Evolutionary conservation across 306 rosid species (phyloP).

Genomic region (Vicia sativa): DNA sequence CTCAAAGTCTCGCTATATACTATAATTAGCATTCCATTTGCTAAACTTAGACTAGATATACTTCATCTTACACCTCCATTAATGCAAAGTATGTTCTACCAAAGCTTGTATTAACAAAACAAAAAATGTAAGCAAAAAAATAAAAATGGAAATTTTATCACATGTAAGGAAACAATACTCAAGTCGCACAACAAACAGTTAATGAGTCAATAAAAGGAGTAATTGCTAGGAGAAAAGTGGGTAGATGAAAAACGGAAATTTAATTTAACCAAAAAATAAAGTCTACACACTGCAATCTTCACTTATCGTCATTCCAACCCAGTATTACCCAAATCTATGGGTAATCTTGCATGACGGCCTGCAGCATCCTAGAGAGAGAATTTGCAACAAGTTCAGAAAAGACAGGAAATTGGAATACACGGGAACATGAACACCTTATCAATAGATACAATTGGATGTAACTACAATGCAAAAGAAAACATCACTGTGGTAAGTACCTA

Average conservation of each 20-base stretch:
- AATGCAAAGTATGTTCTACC: not conserved
- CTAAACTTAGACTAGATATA: not conserved
- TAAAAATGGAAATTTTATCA: constrained; percentile 16
- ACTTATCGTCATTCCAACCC: not conserved
- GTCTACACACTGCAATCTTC: not conserved
- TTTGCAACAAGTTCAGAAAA: not conserved
- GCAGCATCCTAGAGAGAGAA: not conserved
- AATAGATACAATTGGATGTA: not conserved
- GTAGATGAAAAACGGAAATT: constrained; percentile 1
- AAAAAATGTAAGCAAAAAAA: too few relatives aligned
- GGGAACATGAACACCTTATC: not conserved
- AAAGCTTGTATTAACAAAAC: too few relatives aligned
- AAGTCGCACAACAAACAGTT: constrained; percentile 1
- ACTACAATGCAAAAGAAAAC: not conserved
- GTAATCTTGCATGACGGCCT: not conserved
- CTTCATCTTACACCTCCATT: not conserved
- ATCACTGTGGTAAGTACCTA: not conserved
- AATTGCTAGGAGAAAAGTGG: not conserved
- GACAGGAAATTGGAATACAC: not conserved
- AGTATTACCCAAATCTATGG: not conserved
- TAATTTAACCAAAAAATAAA: constrained; percentile 2
- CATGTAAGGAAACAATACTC: constrained; percentile 13
- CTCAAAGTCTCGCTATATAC: not conserved
- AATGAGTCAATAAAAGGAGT: not conserved
- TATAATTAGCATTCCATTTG: not conserved